Percentiles rank a stretch among this genome's conserved stretches.
phyloP scores from a whole-genome alignment of 345 rosid genomes.

The Tarenaya hassleriana region DNA sequence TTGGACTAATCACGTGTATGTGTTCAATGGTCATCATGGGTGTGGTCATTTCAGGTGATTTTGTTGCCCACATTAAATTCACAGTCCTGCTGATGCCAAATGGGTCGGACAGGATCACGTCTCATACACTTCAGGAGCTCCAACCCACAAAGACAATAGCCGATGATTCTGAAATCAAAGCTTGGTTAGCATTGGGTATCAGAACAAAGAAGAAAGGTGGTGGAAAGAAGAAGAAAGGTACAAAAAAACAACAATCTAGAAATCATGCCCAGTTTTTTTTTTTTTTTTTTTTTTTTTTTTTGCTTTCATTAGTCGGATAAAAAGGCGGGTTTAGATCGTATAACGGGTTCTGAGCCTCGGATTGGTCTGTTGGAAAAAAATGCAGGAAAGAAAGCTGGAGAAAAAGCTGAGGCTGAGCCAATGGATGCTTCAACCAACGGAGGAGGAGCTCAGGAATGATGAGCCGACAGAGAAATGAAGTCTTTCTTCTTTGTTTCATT shows the following conservation, averaged over 20 bases:
- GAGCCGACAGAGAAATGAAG: too few relatives aligned
- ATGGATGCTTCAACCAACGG: constrained; percentile 53
- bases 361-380: neutral
- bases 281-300: neutral
- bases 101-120: constrained; percentile 86
- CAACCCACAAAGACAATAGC: constrained; percentile 62
- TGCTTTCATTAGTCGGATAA: neutral
- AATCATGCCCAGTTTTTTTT: too few relatives aligned
- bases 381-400: constrained; percentile 74
- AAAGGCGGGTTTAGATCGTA: neutral
- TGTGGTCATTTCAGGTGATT: constrained; percentile 47
- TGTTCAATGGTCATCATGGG: too few relatives aligned
- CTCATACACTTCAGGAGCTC: constrained; percentile 73
- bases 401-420: constrained; percentile 53
- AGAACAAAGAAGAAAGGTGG: constrained; percentile 96
- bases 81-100: constrained; percentile 94
- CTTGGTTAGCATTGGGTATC: constrained; percentile 86
- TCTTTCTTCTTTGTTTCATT: constrained; percentile 13
- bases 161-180: constrained; percentile 92
- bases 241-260: neutral
- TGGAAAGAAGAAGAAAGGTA: constrained; percentile 99
- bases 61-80: constrained; percentile 85
- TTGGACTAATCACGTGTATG: too few relatives aligned
- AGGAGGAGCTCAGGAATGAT: constrained; percentile 40
- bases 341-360: neutral